Evolutionary conservation across 2,329 filamentous ascomycete genomes (phyloP).

Genomic region (Aaosphaeria pasadenensis): DNA sequence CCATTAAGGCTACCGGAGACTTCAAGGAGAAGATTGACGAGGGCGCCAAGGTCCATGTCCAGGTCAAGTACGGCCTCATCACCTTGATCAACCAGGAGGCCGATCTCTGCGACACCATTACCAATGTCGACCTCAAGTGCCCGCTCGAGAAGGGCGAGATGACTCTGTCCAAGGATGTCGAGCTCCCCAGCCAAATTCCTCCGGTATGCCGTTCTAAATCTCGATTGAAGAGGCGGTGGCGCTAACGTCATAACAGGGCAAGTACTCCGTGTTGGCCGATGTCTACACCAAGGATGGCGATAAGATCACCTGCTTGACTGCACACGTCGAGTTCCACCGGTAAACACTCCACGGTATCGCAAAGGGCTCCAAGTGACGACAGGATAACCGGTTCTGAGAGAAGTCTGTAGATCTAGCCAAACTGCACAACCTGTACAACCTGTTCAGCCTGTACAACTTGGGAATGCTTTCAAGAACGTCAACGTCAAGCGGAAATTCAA

Average conservation of each 20-base stretch:
- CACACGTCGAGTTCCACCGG: conserved; percentile 61
- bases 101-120: conserved; percentile 85
- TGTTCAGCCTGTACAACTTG: too few species aligned
- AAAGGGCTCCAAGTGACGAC: neutral
- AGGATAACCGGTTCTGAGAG: conserved; percentile 12
- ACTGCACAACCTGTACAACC: neutral
- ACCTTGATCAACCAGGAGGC: conserved; percentile 76
- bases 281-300: conserved; percentile 71
- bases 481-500: conserved; percentile 30
- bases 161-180: conserved; percentile 73
- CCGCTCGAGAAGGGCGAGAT: conserved; percentile 79
- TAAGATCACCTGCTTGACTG: conserved; percentile 83
- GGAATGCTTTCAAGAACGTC: conserved; percentile 1
- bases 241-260: conserved; percentile 58
- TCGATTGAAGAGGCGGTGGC: neutral
- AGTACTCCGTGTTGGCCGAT: conserved; percentile 84
- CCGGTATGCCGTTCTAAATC: conserved; percentile 59
- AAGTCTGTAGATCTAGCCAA: conserved; percentile 8
- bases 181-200: conserved; percentile 83
- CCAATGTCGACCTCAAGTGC: conserved; percentile 84
- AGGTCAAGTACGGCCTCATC: conserved; percentile 94
- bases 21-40: conserved; percentile 69
- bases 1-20: conserved; percentile 75
- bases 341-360: conserved; percentile 21
- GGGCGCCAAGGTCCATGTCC: conserved; percentile 76